These are phyloP conservation scores for Trametes sp. DNA, from an alignment of 1,284 basidiomycete species.

Conservation along the genomic window DNA sequence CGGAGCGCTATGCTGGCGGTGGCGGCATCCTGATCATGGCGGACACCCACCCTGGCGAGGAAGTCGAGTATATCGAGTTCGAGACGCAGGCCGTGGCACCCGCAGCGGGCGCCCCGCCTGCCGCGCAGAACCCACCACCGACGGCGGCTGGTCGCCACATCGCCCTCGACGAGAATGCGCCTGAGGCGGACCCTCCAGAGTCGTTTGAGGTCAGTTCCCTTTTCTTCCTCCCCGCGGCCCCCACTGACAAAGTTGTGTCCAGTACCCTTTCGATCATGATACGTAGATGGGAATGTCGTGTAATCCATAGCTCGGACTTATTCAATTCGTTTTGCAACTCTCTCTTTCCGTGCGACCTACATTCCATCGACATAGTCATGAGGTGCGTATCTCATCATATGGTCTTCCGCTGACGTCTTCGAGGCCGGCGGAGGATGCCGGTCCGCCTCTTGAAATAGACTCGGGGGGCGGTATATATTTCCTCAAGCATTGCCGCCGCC, in stretches of 20 bases:
- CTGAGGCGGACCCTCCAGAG: conserved; percentile 81
- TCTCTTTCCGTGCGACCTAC: not conserved
- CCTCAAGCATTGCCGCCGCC: not conserved
- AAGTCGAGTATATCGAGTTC: conserved; percentile 79
- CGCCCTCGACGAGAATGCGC: conserved; percentile 70
- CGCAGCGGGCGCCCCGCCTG: conserved; percentile 41
- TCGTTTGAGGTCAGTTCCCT: conserved; percentile 74
- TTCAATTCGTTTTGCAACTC: conserved; percentile 24
- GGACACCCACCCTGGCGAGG: conserved; percentile 72
- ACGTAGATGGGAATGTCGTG: conserved; percentile 44
- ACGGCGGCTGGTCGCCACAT: conserved; percentile 53
- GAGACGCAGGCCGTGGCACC: conserved; percentile 54
- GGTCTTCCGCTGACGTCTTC: conserved; percentile 14
- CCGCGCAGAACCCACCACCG: conserved; percentile 25
- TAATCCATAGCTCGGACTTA: conserved; percentile 32
- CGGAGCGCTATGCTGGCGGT: conserved; percentile 75
- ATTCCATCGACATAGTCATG: not conserved
- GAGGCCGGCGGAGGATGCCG: not conserved
- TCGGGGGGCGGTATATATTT: conserved; percentile 5
- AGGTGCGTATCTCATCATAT: conserved; percentile 25
- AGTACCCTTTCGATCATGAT: conserved; percentile 75
- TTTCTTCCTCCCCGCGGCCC: conserved; percentile 23
- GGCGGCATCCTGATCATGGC: conserved; percentile 85
- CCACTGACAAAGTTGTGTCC: conserved; percentile 19
- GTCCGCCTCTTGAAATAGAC: conserved; percentile 21